Percentiles rank a stretch among this genome's conserved stretches.
These are phyloP conservation scores for Tympanopsis confertula DNA, from an alignment of 2,329 filamentous ascomycete species.

Conservation along the genomic window DNA sequence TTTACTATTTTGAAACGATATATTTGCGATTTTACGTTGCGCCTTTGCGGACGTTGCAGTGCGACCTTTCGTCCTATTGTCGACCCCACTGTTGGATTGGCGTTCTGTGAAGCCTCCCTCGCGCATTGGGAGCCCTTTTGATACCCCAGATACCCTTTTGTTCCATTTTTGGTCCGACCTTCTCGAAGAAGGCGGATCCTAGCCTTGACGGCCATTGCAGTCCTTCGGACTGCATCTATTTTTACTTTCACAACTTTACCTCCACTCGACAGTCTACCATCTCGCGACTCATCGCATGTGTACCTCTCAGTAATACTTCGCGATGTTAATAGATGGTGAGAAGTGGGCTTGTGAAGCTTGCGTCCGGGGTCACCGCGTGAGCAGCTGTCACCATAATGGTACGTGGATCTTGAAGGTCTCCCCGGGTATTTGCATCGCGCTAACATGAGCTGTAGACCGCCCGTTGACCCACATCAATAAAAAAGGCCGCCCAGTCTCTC, in stretches of 20 bases:
- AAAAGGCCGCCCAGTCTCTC: slow-evolving; percentile 91
- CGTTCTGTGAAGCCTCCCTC: no score
- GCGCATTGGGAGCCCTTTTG: no score
- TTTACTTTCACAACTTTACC: not conserved
- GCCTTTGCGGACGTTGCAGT: no score
- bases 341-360: slow-evolving; percentile 98
- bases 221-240: not conserved
- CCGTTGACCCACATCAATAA: slow-evolving; percentile 91
- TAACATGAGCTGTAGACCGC: slow-evolving; percentile 49
- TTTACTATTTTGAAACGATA: no score
- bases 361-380: slow-evolving; percentile 94
- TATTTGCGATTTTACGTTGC: no score
- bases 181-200: slow-evolving; percentile 1
- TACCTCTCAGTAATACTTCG: not conserved
- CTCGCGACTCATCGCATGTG: slow-evolving; percentile 1
- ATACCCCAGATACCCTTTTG: slow-evolving; percentile 1
- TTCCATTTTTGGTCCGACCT: not conserved
- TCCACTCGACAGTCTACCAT: no score
- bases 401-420: slow-evolving; percentile 30
- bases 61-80: no score
- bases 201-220: not conserved
- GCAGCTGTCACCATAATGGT: slow-evolving; percentile 95
- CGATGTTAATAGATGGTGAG: slow-evolving; percentile 82
- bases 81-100: no score
- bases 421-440: slow-evolving; percentile 5